Evolutionary conservation across 257 asterid species (phyloP).

Genomic region (Rhazya stricta): DNA sequence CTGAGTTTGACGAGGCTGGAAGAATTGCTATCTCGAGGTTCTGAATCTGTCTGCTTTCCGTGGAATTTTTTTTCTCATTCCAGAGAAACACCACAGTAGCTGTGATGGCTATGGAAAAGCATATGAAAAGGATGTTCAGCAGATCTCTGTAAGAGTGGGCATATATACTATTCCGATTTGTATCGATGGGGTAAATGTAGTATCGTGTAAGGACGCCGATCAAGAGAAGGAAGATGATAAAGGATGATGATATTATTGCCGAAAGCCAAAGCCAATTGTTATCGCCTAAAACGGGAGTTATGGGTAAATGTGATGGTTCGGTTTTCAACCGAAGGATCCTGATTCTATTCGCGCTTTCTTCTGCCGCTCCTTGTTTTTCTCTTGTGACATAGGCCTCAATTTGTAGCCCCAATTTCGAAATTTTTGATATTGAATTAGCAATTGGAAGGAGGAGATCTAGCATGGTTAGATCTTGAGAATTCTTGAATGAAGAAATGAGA

Average conservation of each 20-base stretch:
- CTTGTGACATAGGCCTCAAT: constrained; percentile 67
- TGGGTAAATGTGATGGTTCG: constrained; percentile 43
- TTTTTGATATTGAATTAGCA: constrained; percentile 28
- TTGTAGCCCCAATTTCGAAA: constrained; percentile 36
- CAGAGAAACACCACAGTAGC: constrained; percentile 41
- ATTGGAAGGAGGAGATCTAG: constrained; percentile 64
- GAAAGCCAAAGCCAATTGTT: constrained; percentile 72
- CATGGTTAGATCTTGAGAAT: constrained; percentile 54
- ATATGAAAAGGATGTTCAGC: constrained; percentile 45
- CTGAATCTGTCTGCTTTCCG: constrained; percentile 48
- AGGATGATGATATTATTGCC: constrained; percentile 52
- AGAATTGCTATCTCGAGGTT: constrained; percentile 55
- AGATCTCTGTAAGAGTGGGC: constrained; percentile 27
- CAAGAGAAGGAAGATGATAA: constrained; percentile 47
- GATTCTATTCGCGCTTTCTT: constrained; percentile 24
- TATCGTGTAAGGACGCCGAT: constrained; percentile 42
- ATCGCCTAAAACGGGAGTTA: constrained; percentile 48
- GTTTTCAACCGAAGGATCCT: constrained; percentile 54
- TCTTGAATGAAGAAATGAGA: constrained; percentile 61
- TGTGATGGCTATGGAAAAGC: constrained; percentile 34
- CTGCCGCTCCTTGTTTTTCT: constrained; percentile 34
- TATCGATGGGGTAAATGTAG: constrained; percentile 59
- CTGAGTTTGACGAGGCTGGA: constrained; percentile 42
- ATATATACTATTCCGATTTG: constrained; percentile 40
- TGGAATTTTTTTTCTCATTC: constrained; percentile 35